These are phyloP conservation scores for Panicum miliaceum DNA, from an alignment of 176 grass and related monocot species.

Conservation along the genomic window DNA sequence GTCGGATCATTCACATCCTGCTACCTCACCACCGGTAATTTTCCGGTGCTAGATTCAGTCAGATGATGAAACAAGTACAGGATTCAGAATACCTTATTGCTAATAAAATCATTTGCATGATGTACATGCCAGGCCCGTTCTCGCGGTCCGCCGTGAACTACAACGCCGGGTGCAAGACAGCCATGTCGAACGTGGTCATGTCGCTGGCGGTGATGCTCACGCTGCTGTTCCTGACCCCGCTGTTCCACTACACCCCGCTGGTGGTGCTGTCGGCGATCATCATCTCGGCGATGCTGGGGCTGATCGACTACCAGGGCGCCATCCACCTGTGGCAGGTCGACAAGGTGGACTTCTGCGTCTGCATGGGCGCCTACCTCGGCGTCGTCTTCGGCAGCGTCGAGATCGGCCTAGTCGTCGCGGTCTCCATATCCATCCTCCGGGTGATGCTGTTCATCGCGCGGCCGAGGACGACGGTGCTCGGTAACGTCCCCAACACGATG, in stretches of 20 bases:
- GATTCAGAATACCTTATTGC: background rate
- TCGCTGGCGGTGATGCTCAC: constrained; percentile 86
- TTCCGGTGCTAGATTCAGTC: background rate
- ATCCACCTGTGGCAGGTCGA: constrained; percentile 89
- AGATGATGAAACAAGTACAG: background rate
- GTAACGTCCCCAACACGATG: constrained; percentile 76
- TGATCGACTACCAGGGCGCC: constrained; percentile 82
- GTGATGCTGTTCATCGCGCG: constrained; percentile 76
- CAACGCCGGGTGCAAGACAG: constrained; percentile 96
- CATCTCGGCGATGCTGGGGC: constrained; percentile 86
- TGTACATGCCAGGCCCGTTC: constrained; percentile 56
- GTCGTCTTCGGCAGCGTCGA: constrained; percentile 94
- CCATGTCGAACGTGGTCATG: constrained; percentile 96
- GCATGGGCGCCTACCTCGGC: constrained; percentile 81
- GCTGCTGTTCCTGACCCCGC: constrained; percentile 83
- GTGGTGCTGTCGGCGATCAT: constrained; percentile 97
- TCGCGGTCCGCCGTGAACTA: constrained; percentile 92
- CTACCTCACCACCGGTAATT: constrained; percentile 83
- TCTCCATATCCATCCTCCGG: constrained; percentile 66
- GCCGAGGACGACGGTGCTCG: constrained; percentile 74
- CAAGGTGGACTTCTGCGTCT: constrained; percentile 98
- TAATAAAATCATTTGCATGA: background rate
- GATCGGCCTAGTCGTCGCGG: constrained; percentile 72
- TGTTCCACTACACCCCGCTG: constrained; percentile 96
- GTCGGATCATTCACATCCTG: constrained; percentile 87